A percentile compares a stretch with the other conserved stretches of the same genome.
Conservation (phyloP, 805 yeast species). For the Wickerhamomyces alni region DNA sequence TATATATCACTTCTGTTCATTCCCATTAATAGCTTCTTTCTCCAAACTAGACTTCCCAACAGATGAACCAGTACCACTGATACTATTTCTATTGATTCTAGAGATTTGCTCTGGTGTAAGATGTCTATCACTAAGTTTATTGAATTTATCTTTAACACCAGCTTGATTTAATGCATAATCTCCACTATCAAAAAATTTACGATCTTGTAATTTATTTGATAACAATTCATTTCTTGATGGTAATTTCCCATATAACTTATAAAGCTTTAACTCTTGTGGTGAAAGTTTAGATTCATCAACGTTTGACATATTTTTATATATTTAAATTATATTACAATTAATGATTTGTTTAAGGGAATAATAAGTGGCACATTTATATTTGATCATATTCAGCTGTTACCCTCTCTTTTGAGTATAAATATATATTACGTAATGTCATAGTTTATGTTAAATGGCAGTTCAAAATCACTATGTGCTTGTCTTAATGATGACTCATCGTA, state of each 20-base stretch:
- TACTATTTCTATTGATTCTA: conserved; percentile 53
- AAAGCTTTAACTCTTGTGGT: conserved; percentile 76
- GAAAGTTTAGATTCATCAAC: conserved; percentile 53
- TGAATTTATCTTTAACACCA: conserved; percentile 33
- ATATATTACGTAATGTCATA: neutral
- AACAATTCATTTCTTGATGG: conserved; percentile 78
- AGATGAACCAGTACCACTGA: conserved; percentile 43
- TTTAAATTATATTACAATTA: neutral
- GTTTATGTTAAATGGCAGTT: neutral
- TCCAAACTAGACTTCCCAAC: conserved; percentile 42
- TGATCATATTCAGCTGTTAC: too few species aligned
- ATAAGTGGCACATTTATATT: too few species aligned
- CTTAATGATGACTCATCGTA: conserved; percentile 21
- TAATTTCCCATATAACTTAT: conserved; percentile 76
- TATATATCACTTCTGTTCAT: too few species aligned
- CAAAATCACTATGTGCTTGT: neutral
- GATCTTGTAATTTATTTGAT: conserved; percentile 71
- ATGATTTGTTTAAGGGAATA: too few species aligned
- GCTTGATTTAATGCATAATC: conserved; percentile 85
- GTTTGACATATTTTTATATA: neutral
- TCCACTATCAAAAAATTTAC: conserved; percentile 91
- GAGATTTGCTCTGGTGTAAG: conserved; percentile 42
- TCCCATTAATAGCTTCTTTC: conserved; percentile 34
- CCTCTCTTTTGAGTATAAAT: too few species aligned
- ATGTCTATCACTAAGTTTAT: conserved; percentile 18